Evolutionary conservation across 202 grass and related monocot genomes (phyloP), one percentile per base, ranked within the genome.

Genomic region (Zizania palustris): DNA sequence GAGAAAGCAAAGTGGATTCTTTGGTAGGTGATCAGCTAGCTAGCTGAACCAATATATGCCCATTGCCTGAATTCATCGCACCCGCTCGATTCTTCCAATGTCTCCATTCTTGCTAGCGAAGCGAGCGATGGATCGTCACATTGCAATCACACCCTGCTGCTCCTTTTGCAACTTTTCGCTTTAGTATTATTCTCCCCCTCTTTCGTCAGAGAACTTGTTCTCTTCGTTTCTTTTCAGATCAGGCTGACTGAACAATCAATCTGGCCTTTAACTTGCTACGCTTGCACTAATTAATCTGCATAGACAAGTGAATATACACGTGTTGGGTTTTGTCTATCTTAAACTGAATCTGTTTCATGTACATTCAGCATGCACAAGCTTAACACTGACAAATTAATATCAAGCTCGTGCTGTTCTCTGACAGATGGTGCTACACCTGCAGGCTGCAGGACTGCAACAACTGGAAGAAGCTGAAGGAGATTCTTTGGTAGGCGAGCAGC

Each of bases 401-500:
- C 28, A 28, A 28, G 28, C 28, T 28, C 28, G 28, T 28, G 28
- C 28, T 28, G 28, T 28, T 28, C 28, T 28, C 9, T 10, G 72
- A 36, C 72, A 75, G 15, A 57, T 48, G 6, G 72, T 1, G 15
- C 16, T 28, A 12, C n/a, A 8, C 22, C 69, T 54, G 16, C n/a
- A 50, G 48, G 49, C 15, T 28, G 14, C 0, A 50, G 15, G 8
- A n/a, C 10, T 20, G 15, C 54, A 69, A 21, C 40, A 69, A 12
- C 54, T 49, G 65, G 53, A 11, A 22, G 49, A 50, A 44, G 48
- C 36, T 7, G 12, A 53, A 5, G 15, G 33, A 14, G 79, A 57
- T 81, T 73, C 79, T 60, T 55, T 6, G 69, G 54, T 73, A 35
- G 46, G 69, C 36, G 46, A 73, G 69, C 46, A 62, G 35, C 34